Conservation (phyloP, 495 filamentous ascomycete genomes). For the Penicillium samsonianum region DNA sequence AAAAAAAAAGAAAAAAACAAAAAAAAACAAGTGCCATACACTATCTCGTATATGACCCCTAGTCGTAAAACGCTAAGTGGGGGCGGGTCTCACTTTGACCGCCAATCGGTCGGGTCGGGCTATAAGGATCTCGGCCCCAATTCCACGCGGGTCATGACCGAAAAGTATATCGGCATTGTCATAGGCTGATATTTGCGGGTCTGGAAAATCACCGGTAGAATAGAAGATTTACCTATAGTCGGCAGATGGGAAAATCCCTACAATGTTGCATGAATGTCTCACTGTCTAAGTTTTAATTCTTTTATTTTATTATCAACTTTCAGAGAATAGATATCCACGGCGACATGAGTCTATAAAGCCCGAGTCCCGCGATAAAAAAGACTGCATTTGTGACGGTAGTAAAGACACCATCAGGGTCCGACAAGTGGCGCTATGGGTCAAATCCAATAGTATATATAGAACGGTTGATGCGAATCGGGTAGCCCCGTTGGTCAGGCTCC, state of each 20-base stretch:
- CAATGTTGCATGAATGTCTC: no score
- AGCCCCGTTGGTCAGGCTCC: constrained; percentile 5
- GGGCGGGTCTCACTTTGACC: background rate
- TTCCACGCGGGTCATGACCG: constrained; percentile 3
- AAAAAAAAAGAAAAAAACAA: background rate
- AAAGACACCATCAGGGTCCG: background rate
- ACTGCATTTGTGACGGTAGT: background rate
- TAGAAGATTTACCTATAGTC: background rate
- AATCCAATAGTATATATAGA: background rate
- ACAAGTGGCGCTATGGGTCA: constrained; percentile 6
- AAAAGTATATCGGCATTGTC: constrained; percentile 1
- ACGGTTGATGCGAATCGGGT: background rate
- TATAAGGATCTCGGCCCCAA: background rate
- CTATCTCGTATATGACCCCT: background rate
- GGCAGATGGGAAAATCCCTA: background rate
- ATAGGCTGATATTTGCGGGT: constrained; percentile 6
- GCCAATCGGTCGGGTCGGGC: constrained; percentile 7
- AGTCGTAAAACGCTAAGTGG: background rate
- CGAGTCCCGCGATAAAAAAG: background rate
- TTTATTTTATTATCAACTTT: background rate
- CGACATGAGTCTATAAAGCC: background rate
- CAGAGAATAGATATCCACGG: background rate
- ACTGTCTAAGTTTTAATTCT: background rate
- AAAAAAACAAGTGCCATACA: background rate
- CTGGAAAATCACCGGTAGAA: background rate